A percentile compares a stretch with the other conserved stretches of the same genome.
Evolutionary conservation across 257 asterid species (phyloP).

Genomic region (Nicotiana attenuata): DNA sequence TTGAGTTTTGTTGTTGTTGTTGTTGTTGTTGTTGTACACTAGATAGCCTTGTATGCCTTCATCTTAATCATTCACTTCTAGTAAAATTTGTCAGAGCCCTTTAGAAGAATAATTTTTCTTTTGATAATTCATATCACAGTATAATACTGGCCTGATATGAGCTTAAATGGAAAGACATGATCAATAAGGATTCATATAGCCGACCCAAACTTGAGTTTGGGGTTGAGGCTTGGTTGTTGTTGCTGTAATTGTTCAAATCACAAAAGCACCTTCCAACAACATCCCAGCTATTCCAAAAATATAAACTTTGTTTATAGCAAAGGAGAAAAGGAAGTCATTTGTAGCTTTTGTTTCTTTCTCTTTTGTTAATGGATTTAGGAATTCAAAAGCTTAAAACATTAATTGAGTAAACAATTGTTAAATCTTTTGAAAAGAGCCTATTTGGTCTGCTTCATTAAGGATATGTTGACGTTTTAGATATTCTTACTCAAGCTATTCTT

Average conservation of each 20-base stretch:
- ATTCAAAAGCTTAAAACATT: not conserved
- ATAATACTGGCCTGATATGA: not conserved
- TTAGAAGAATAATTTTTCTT: not conserved
- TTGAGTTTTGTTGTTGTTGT: too few species aligned
- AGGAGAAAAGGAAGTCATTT: not conserved
- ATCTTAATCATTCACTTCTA: not conserved
- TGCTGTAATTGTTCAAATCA: not conserved
- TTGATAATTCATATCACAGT: not conserved
- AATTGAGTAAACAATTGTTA: not conserved
- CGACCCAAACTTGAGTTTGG: not conserved
- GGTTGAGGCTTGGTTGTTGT: not conserved
- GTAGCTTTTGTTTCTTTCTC: not conserved
- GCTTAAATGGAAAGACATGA: not conserved
- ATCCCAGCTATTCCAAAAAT: not conserved
- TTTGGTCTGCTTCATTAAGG: not conserved
- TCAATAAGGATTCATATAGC: not conserved
- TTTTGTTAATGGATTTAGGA: not conserved
- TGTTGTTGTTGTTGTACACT: not conserved
- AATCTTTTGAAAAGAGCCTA: not conserved
- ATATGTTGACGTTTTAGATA: not conserved
- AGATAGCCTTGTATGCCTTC: not conserved
- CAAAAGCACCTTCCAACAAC: not conserved
- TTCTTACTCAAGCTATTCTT: not conserved
- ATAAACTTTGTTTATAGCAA: not conserved
- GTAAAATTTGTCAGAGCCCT: not conserved